These are phyloP conservation scores for Vitis cinerea DNA, from an alignment of 164 flowering plant species.

Conservation along the genomic window DNA sequence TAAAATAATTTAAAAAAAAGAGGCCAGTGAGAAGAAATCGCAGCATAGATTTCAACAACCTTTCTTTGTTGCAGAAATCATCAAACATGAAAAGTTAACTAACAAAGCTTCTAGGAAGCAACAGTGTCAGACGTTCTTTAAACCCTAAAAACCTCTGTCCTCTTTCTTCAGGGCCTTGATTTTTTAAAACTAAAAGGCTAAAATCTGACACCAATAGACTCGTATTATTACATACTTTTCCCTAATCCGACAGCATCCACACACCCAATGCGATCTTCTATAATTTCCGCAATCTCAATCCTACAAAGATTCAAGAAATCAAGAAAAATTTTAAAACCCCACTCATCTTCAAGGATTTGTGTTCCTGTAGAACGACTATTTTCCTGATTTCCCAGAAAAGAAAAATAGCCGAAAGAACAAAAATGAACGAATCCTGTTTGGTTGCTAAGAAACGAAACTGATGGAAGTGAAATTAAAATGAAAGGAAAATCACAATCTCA, in stretches of 20 bases:
- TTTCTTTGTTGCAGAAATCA: conserved; percentile 6
- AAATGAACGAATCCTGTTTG: background rate
- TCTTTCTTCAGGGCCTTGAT: background rate
- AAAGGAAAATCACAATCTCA: too few species aligned
- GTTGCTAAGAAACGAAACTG: conserved; percentile 10
- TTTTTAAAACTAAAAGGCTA: too few species aligned
- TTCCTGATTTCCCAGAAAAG: background rate
- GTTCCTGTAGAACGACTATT: too few species aligned
- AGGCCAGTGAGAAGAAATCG: background rate
- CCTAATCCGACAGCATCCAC: too few species aligned
- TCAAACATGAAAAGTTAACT: background rate
- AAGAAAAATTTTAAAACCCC: too few species aligned
- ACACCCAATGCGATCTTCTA: too few species aligned
- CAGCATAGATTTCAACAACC: conserved; percentile 9
- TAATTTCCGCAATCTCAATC: too few species aligned
- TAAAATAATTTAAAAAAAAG: background rate
- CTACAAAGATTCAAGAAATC: too few species aligned
- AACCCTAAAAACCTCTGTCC: conserved; percentile 15
- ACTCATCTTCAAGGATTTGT: too few species aligned
- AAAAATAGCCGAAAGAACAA: background rate
- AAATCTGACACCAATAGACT: too few species aligned
- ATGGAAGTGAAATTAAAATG: background rate
- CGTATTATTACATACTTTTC: too few species aligned
- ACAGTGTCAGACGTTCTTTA: conserved; percentile 11
- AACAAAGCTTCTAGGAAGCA: background rate